Base-by-base conservation (phyloP, 2,329 filamentous ascomycete species). In the Fusarium pseudocircinatum region DNA sequence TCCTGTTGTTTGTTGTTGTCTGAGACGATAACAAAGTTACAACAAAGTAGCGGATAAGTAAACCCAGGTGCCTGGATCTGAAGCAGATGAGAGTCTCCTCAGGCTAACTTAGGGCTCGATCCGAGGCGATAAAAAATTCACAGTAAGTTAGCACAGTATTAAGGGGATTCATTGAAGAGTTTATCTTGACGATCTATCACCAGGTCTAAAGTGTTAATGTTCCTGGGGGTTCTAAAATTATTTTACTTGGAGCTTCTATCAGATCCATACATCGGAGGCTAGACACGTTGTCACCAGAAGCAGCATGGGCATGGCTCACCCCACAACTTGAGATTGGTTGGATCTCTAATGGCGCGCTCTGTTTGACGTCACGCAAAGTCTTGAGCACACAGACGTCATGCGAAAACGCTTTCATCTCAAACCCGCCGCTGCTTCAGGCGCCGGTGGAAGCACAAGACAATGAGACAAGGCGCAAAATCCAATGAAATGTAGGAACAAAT, bases 311-410 rank as follows among this genome's bases (percentile, higher is more conserved):
- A 32, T 61, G 54, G 61, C 34, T 58, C 16, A 68, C 60, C 77
- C 73, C 77, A 77, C 70, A 78, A 70, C 70, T 63, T 75, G 71
- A 47, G 78, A 79, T 79, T 74, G 78, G 75, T 68, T 68, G 77
- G 73, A 79, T 78, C 71, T 75, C 42, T 69, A 67, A 78, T 79
- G 77, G 75, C 69, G 65, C 71, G 63, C 70, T 70, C 70, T 77
- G 67, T 73, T 76, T 74, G 78, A 80, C 78, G 78, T 78, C 76
- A 78, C 50, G 58, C 24, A 42, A 62, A 62, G 58, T 65, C 46
- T 44, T 60, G 47, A 60, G 60, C 67, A 72, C 56, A 65, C 60
- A 74, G 69, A 78, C 76, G 76, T 78, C 76, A 78, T 78, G 72
- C 64, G 43, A 71, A 40, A 73, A 62, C 57, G 30, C 54, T 39